phyloP scores from a whole-genome alignment of 257 asterid genomes.

The Jacaranda mimosifolia region DNA sequence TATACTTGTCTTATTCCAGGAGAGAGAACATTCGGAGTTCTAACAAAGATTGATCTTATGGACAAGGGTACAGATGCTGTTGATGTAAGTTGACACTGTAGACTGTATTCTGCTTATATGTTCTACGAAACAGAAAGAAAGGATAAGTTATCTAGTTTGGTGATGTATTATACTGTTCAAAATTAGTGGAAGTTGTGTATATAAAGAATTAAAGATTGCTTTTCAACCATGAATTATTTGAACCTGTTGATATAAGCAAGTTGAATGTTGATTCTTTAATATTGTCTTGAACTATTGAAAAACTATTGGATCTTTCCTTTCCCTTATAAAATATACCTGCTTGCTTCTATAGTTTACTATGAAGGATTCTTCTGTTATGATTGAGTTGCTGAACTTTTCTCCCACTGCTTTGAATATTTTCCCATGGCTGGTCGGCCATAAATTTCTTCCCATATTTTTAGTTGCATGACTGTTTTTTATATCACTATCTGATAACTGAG shows the following conservation, averaged over 20 bases:
- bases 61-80: constrained; percentile 80
- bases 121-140: neutral
- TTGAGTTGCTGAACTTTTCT: constrained; percentile 9
- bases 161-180: constrained; percentile 12
- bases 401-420: constrained; percentile 2
- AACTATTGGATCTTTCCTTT: neutral
- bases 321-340: neutral
- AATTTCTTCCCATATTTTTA: neutral
- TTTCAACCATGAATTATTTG: neutral
- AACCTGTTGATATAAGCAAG: neutral
- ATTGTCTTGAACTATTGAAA: constrained; percentile 14
- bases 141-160: constrained; percentile 1
- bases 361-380: neutral
- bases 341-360: neutral
- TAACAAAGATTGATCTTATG: constrained; percentile 75
- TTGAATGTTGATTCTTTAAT: neutral
- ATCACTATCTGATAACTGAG: neutral
- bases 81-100: constrained; percentile 65
- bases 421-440: neutral
- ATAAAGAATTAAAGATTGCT: neutral
- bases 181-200: constrained; percentile 17
- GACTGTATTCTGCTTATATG: constrained; percentile 28
- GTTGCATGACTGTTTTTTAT: neutral
- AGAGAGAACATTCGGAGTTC: constrained; percentile 73
- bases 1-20: constrained; percentile 47